Base-by-base conservation (phyloP, 2,329 filamentous ascomycete species). In the Fusarium scirpi region DNA sequence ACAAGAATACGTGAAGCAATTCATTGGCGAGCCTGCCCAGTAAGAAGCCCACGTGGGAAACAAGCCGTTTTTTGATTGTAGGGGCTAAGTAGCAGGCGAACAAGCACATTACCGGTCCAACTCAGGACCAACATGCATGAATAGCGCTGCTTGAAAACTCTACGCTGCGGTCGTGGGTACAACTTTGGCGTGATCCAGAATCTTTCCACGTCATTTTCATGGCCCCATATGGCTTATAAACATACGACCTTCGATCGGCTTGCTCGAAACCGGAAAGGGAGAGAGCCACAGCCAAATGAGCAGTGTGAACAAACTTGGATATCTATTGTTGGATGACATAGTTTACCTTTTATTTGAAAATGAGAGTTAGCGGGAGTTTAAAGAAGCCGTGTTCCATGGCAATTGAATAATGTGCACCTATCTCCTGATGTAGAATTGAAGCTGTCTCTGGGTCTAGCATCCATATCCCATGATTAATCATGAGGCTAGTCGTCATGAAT, bases 1-100 rank as follows among this genome's bases (percentile, higher is more conserved):
- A 62, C 89, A 93, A 85, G 88, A 89, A 51, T 99, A 99, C 76
- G 83, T 97, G 43, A 74, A 78, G 61, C 78, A 85, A 53, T 88
- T 81, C 68, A 74, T 85, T 12, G 58, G 51, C 6, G 54, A 69
- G 67, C 43, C 64, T 67, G 40, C 56, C 53, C 63, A 76, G 55
- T 76, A 67, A 75, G 44, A 48, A 24, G 44, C 69, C 72, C 70
- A 74, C 72, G 67, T 74, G 67, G 64, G 64, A 72, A 43, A 30
- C 11, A 20, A 67, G 29, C 32, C 54, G 61, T 22, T 24, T 24
- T 57, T 46, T 57, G 22, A 63, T 54, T 69, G 49, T 54, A 51
- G 30, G 38, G 62, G 56, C 48, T 67, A 65, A 65, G 32, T 60
- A 52, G 27, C 62, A 65, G 61, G 52, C 65, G 62, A 59, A 43